Conservation (phyloP, 2,329 filamentous ascomycete genomes). For the Pseudogymnoascus sp. region DNA sequence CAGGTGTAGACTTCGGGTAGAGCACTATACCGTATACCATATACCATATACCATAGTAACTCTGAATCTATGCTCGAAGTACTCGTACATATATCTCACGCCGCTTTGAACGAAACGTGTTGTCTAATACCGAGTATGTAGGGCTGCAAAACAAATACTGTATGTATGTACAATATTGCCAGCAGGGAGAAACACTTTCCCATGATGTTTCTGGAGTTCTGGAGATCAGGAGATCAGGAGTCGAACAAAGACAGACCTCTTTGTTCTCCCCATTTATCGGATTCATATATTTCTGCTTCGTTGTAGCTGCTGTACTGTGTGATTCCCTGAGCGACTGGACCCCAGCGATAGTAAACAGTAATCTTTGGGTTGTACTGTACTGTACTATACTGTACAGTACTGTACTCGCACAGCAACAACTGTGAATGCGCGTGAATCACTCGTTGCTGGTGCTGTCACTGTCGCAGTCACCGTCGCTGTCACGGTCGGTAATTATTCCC, state of each 20-base stretch:
- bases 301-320: too few relatives aligned
- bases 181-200: neutral
- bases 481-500: neutral
- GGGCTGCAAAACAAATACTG: neutral
- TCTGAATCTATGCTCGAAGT: too few relatives aligned
- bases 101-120: constrained; percentile 5
- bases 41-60: too few relatives aligned
- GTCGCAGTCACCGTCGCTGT: neutral
- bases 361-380: neutral
- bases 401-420: neutral
- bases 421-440: neutral
- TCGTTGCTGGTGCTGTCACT: too few relatives aligned
- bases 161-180: too few relatives aligned
- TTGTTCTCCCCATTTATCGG: neutral
- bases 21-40: too few relatives aligned
- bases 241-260: neutral
- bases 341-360: neutral
- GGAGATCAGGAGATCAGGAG: neutral
- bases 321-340: neutral
- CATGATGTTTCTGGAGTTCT: too few relatives aligned
- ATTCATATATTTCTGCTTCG: neutral
- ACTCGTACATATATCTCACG: neutral
- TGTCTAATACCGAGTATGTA: too few relatives aligned
- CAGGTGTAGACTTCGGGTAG: neutral
- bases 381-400: neutral